A percentile compares a stretch with the other conserved stretches of the same genome.
These are phyloP conservation scores for Candida pseudoglaebosa DNA, from an alignment of 805 yeast genomes.

Conservation along the genomic window DNA sequence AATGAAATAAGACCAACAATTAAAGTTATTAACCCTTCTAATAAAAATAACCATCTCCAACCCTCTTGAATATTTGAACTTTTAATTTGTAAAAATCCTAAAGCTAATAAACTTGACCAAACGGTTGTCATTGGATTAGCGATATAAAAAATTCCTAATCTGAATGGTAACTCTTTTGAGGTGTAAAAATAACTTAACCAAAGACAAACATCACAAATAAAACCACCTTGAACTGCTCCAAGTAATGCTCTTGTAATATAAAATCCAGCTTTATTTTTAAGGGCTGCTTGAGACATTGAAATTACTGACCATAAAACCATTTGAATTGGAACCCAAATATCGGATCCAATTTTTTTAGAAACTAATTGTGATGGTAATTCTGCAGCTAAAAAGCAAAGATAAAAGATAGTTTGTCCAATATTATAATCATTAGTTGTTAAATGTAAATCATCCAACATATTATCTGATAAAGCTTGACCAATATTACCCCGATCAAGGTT, in stretches of 20 bases:
- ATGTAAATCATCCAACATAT: conserved; percentile 47
- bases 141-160: conserved; percentile 58
- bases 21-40: conserved; percentile 57
- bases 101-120: conserved; percentile 32
- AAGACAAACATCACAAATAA: conserved; percentile 59
- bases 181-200: conserved; percentile 69
- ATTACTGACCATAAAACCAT: conserved; percentile 55
- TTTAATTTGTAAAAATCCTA: conserved; percentile 50
- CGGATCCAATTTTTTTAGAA: conserved; percentile 62
- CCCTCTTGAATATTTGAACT: conserved; percentile 44
- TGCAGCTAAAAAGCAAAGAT: conserved; percentile 48
- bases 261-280: conserved; percentile 41
- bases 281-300: conserved; percentile 47
- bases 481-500: conserved; percentile 59
- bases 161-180: conserved; percentile 49
- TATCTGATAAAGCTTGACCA: conserved; percentile 55
- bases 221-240: conserved; percentile 66
- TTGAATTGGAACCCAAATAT: conserved; percentile 58
- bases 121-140: conserved; percentile 44
- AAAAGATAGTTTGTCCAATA: conserved; percentile 52
- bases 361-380: conserved; percentile 66
- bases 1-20: conserved; percentile 43
- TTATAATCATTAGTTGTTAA: conserved; percentile 58
- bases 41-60: conserved; percentile 62
- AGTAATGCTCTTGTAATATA: conserved; percentile 47